Evolutionary conservation across 176 grass and related monocot species (phyloP).

Genomic region (Phoenix roebelenii): DNA sequence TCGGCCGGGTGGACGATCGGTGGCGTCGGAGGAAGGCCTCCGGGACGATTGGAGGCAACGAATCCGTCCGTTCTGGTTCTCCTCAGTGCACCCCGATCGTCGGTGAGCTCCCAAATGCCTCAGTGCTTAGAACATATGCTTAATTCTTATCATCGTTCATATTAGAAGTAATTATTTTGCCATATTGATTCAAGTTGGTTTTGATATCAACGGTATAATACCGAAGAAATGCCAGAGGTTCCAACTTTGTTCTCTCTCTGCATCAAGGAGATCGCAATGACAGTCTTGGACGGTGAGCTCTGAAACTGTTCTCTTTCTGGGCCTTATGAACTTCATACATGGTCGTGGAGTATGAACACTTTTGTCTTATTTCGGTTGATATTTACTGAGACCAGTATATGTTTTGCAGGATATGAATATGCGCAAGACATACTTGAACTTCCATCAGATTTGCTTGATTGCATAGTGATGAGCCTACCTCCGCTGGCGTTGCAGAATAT

Average conservation of each 20-base stretch:
- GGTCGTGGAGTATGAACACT: not conserved
- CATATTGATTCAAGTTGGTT: too few species aligned
- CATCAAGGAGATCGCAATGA: constrained; percentile 6
- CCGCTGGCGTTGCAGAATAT: constrained; percentile 45
- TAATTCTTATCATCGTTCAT: too few species aligned
- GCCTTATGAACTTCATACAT: not conserved
- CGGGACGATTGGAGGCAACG: too few species aligned
- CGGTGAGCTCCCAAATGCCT: too few species aligned
- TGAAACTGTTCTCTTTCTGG: not conserved
- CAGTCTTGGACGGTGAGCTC: constrained; percentile 21
- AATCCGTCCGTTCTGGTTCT: too few species aligned
- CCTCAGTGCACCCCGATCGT: too few species aligned
- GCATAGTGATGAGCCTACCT: constrained; percentile 18
- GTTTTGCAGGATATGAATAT: constrained; percentile 25
- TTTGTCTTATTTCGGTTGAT: not conserved
- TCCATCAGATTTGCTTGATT: constrained; percentile 25
- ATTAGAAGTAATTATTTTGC: too few species aligned
- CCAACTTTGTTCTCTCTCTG: constrained; percentile 30
- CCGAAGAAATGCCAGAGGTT: too few species aligned
- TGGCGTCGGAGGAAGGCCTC: too few species aligned
- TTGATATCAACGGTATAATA: too few species aligned
- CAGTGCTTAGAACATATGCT: too few species aligned
- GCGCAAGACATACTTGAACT: constrained; percentile 29
- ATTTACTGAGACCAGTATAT: not conserved
- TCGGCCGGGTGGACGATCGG: too few species aligned